Conservation (phyloP, 805 yeast species). For the Huiozyma sinensis region DNA sequence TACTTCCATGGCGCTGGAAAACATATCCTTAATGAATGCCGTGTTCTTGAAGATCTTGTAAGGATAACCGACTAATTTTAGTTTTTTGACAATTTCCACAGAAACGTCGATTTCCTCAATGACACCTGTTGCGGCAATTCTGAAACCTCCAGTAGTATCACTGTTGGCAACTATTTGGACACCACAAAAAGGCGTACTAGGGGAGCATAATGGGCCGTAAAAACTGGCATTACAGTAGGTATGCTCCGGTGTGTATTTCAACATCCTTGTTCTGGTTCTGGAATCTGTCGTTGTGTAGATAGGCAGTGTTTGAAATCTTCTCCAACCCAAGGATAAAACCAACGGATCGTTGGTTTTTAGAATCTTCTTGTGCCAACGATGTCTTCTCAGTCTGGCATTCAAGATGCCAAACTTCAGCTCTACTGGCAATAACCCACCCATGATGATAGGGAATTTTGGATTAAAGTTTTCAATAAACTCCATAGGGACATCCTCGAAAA, state of each 20-base stretch:
- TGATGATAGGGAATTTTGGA: constrained; percentile 71
- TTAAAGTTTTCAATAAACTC: constrained; percentile 83
- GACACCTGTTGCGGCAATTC: constrained; percentile 95
- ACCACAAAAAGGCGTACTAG: constrained; percentile 95
- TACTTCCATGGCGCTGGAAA: constrained; percentile 80
- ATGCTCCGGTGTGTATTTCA: constrained; percentile 97
- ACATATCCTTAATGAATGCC: constrained; percentile 96
- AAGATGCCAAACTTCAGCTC: constrained; percentile 89
- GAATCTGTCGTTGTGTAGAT: constrained; percentile 94
- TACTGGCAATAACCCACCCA: constrained; percentile 86
- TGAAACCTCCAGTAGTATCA: constrained; percentile 78
- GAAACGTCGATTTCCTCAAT: constrained; percentile 86
- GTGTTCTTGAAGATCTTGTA: constrained; percentile 89
- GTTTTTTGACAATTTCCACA: constrained; percentile 86
- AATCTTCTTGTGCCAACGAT: constrained; percentile 97
- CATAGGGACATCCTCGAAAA: constrained; percentile 73
- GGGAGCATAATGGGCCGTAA: constrained; percentile 94
- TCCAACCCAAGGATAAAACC: constrained; percentile 91
- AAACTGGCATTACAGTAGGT: constrained; percentile 92
- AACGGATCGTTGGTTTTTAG: constrained; percentile 92
- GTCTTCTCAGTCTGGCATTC: constrained; percentile 91
- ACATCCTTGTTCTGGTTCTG: constrained; percentile 93
- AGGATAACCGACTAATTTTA: constrained; percentile 92
- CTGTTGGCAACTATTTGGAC: constrained; percentile 77
- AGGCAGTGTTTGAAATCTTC: constrained; percentile 95